Evolutionary conservation across 257 asterid species (phyloP), one percentile per base, ranked within the genome.

Genomic region (Capsicum rhomboideum): DNA sequence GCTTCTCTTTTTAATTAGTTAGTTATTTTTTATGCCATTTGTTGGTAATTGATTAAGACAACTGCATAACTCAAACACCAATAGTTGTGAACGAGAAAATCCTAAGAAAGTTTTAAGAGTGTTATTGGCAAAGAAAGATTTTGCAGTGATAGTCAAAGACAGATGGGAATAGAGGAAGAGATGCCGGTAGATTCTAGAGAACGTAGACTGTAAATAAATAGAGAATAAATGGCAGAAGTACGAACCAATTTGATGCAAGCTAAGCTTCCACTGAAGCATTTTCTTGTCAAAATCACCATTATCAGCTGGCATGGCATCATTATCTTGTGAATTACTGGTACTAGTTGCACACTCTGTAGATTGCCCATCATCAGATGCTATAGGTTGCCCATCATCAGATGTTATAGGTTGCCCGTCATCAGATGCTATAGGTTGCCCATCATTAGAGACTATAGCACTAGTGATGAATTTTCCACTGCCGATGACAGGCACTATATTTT

Each of bases 391-490:
- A 71, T 71, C 79, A 83, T 87, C 88, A 86, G 89, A 92, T 87
- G 87, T 85, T 54, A 89, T 50, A 72, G 94, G 94, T 67, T 86
- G 92, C 72, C 93, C 81, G 49, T 74, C 40, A 82, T 88, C 87
- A 86, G 63, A 75, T 75, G 59, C 8, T 74, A 74, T 74, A 44
- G 80, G 80, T 46, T 74, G 80, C 40, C 80, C 96, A 88, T 91
- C 93, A 23, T 93, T 94, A 82, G 87, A 82, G 83, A 93, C 84
- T 90, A 92, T 84, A 84, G 97, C 91, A 42, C 90, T 85, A 64
- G 97, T 91, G 83, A 94, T 85, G 77, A 93, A 69, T 84, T 93
- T 94, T 86, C 97, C 98, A 86, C 97, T 94, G 85, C 98, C 99
- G 86, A 96, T 59, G 56, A 85, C 64, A 66, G 98, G 95, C 56